Evolutionary conservation across 2,329 filamentous ascomycete species (phyloP), one percentile per base, ranked within the genome.

Genomic region (Neodidymelliopsis sp.): DNA sequence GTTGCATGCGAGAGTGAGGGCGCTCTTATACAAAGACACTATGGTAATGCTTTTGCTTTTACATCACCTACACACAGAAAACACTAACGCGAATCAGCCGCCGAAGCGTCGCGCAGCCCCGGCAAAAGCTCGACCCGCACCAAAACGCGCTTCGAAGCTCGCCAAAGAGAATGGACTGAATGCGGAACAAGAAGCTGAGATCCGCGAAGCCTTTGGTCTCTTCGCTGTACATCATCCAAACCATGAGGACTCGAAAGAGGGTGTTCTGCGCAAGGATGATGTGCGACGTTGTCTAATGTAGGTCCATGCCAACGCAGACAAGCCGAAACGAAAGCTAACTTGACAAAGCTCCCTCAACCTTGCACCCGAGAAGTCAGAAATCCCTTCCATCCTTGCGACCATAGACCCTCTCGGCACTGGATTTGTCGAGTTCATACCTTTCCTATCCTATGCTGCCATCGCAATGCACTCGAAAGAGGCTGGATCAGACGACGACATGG

Each of bases 101-200:
- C 59, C 66, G 15, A 71, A 64, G 45, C 67, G 69, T 30, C 62
- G 62, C 45, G 59, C 63, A 20, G 43, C 58, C 33, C 40, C 62
- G n/a, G 47, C 29, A 8, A 66, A 60, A 34, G 53, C 57, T 27
- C 49, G 59, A 16, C 46, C 52, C 29, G 53, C 57, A 16, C 39
- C 57, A 2, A 66, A 67, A 47, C 88, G 89, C 55, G 85, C 85
- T 66, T 96, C 92, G 50, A 95, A 91, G 73, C 89, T 97, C 63
- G 93, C 93, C 22, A 93, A 92, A 75, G 91, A 96, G 69, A 86
- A 97, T 81, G 87, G 91, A 72, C 85, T 97, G 67, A 87, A 85
- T 11, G 88, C 86, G 29, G 84, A 88, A 57, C 88, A 97, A 75
- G 93, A 97, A 75, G 82, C 83, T 60, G 91, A 97, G 75, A 96